Evolutionary conservation across 2,329 filamentous ascomycete species (phyloP).

Genomic region (Neonectria hederae): DNA sequence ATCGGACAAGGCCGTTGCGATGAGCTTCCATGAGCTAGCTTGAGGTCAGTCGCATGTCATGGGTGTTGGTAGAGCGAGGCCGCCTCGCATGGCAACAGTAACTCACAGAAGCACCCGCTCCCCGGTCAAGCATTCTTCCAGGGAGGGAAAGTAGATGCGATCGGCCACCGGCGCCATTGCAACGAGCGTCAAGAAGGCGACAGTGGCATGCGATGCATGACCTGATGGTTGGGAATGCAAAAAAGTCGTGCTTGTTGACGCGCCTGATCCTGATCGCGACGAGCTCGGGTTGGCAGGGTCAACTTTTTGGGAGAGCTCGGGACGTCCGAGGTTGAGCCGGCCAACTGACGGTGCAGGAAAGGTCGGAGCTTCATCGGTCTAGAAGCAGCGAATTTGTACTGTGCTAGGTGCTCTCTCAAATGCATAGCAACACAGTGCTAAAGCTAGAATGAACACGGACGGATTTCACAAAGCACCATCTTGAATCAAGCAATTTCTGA

Average conservation of each 20-base stretch:
- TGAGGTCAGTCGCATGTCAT: constrained; percentile 37
- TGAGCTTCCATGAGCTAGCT: constrained; percentile 68
- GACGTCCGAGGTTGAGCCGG: constrained; percentile 42
- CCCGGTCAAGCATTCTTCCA: constrained; percentile 86
- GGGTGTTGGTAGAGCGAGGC: constrained; percentile 17
- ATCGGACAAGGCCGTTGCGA: constrained; percentile 67
- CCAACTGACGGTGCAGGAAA: constrained; percentile 18
- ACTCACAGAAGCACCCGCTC: constrained; percentile 82
- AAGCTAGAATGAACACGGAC: neutral
- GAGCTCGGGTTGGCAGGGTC: constrained; percentile 38
- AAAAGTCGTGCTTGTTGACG: constrained; percentile 46
- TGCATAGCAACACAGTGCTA: neutral
- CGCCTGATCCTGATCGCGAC: constrained; percentile 45
- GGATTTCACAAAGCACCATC: constrained; percentile 23
- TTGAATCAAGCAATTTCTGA: constrained; percentile 32
- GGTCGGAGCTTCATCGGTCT: constrained; percentile 38
- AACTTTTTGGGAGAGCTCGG: constrained; percentile 46
- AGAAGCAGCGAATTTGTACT: constrained; percentile 24
- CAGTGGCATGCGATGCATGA: constrained; percentile 52
- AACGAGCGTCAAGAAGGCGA: constrained; percentile 59
- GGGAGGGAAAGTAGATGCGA: constrained; percentile 80
- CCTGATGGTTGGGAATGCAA: constrained; percentile 43
- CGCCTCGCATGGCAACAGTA: constrained; percentile 18
- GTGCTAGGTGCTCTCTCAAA: constrained; percentile 7
- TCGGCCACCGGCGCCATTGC: constrained; percentile 78